These are phyloP conservation scores for Camelina neglecta DNA, from an alignment of 345 rosid species.

Conservation along the genomic window DNA sequence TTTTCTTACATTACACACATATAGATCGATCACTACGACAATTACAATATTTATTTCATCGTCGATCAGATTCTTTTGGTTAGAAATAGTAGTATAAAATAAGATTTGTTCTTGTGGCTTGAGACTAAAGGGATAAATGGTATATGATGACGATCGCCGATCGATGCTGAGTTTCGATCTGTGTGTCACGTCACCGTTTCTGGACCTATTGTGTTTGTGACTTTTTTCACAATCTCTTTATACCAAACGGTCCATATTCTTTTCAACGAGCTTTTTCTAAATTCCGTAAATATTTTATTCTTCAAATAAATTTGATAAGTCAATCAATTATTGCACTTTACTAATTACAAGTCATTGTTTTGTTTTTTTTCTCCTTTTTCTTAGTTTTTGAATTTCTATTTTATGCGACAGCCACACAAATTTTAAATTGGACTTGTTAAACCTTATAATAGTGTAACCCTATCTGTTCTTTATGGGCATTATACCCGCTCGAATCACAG, in stretches of 20 bases:
- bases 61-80: background rate
- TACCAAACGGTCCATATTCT: constrained; percentile 44
- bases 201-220: constrained; percentile 43
- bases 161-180: constrained; percentile 41
- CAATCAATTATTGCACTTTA: constrained; percentile 48
- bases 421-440: background rate
- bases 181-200: constrained; percentile 43
- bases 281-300: constrained; percentile 44
- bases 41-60: background rate
- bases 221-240: constrained; percentile 39
- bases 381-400: background rate
- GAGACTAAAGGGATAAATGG: constrained; percentile 36
- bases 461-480: background rate
- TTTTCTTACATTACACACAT: background rate
- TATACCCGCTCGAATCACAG: background rate
- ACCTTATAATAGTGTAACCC: constrained; percentile 22
- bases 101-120: constrained; percentile 41
- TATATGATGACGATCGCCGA: constrained; percentile 43
- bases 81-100: constrained; percentile 26
- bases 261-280: constrained; percentile 39
- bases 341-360: constrained; percentile 33
- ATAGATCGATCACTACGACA: background rate
- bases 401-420: constrained; percentile 31
- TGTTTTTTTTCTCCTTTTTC: constrained; percentile 12
- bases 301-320: constrained; percentile 35